Percentiles rank a stretch among this genome's conserved stretches.
Conservation (phyloP, 768 basidiomycete species). For the Leccinellum rugosiceps region DNA sequence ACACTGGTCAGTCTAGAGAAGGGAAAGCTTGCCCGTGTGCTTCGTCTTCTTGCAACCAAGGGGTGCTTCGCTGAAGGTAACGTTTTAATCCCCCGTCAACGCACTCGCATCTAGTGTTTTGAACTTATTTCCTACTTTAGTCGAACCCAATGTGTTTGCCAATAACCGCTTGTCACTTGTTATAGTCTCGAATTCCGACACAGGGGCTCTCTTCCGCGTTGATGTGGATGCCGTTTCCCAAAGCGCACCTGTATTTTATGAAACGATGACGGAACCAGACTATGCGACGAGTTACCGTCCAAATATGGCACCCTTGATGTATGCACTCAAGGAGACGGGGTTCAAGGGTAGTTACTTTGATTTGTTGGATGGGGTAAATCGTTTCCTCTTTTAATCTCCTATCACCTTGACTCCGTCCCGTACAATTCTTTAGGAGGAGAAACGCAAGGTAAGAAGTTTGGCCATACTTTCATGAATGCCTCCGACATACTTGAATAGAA, state of each 20-base stretch:
- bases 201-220: slow-evolving; percentile 8
- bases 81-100: background rate
- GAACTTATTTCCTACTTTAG: slow-evolving; percentile 5
- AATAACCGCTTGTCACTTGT: slow-evolving; percentile 34
- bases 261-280: slow-evolving; percentile 23
- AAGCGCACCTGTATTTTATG: slow-evolving; percentile 20
- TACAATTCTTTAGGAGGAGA: slow-evolving; percentile 6
- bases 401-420: background rate
- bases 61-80: slow-evolving; percentile 2
- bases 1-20: slow-evolving; percentile 22
- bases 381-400: background rate
- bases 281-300: slow-evolving; percentile 22
- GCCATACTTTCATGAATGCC: background rate
- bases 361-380: slow-evolving; percentile 20
- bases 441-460: slow-evolving; percentile 8
- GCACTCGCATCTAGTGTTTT: background rate
- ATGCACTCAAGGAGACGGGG: slow-evolving; percentile 17
- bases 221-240: slow-evolving; percentile 9
- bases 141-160: slow-evolving; percentile 26
- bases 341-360: slow-evolving; percentile 20
- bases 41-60: slow-evolving; percentile 32
- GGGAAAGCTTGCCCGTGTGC: slow-evolving; percentile 29
- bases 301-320: slow-evolving; percentile 19
- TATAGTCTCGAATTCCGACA: slow-evolving; percentile 12
- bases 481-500: slow-evolving; percentile 11